Base-by-base conservation (phyloP, 495 filamentous ascomycete species). In the Penicillium coprophilum region DNA sequence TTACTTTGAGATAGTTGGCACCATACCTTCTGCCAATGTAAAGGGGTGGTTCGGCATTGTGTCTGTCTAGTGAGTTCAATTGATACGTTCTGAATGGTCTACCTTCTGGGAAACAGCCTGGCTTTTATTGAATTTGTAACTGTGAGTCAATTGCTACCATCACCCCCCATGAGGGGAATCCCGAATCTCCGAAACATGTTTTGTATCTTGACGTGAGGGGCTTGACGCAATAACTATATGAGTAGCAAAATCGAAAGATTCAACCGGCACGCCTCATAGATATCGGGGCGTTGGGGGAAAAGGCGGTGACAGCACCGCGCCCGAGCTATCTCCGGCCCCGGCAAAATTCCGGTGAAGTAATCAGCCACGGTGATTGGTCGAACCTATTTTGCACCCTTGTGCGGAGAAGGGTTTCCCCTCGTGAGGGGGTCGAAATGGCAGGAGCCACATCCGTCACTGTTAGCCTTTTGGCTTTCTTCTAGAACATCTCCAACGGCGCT, bases 1-100 rank as follows among this genome's bases (percentile, higher is more conserved):
- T 36, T 3, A 9, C 17, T 23, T 41, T 15, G 41, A 36, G 3
- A 17, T 12, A 3, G n/a, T n/a, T 12, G 27, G 20, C 4, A 50
- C 17, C 30, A 12, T 59, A 68, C 65, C 65, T 56, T 68, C 65
- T 1, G 65, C 65, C 23, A 68, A 47, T 0, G 65, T 68, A 23
- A 62, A 67, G 15, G 40, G 39, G 20, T 45, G 58, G 17, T 61
- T 63, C 15, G 55, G 39, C 60, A 66, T 66, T 36, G 46, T 28
- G 15, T 10, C 28, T 36, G 28, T 24, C 34, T 6, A 38, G 15
- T 6, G 6, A 15, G 27, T 27, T 24, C 21, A 12, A 50, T 27
- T 31, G 30, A 24, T 21, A 24, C 15, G 20, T 21, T 44, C 9
- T 20, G 19, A 49, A 34, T 38, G 2, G 4, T 44, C 40, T 12